Conservation (phyloP, 805 yeast genomes). For the Peterozyma toletana region DNA sequence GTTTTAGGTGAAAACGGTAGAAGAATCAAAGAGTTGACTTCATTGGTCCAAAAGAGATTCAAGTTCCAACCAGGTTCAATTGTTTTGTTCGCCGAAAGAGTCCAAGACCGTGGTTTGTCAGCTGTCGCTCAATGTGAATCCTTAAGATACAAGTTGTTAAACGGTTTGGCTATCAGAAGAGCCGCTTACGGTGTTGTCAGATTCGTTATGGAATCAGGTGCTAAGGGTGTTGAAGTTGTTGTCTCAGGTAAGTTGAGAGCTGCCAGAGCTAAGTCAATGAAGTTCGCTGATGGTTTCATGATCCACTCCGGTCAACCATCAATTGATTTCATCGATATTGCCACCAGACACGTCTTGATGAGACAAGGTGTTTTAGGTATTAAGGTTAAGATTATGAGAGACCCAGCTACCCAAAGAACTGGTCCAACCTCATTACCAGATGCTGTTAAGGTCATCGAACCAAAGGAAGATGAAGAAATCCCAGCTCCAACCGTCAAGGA, state of each 20-base stretch:
- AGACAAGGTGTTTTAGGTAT: conserved; percentile 99
- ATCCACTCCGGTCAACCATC: conserved; percentile 99
- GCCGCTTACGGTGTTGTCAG: conserved; percentile 99
- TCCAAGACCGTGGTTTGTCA: conserved; percentile 98
- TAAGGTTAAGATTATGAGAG: conserved; percentile 99
- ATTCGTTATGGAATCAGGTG: conserved; percentile 99
- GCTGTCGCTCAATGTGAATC: conserved; percentile 99
- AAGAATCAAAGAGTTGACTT: conserved; percentile 98
- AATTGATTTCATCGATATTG: conserved; percentile 95
- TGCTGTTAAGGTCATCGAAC: conserved; percentile 85
- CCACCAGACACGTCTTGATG: conserved; percentile 98
- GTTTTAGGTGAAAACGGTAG: conserved; percentile 99
- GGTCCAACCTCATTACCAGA: conserved; percentile 96
- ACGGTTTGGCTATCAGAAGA: conserved; percentile 99
- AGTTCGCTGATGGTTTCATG: conserved; percentile 99
- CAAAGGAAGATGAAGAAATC: conserved; percentile 86
- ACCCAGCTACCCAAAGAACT: conserved; percentile 78
- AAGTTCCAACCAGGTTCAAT: conserved; percentile 89
- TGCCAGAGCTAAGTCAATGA: conserved; percentile 99
- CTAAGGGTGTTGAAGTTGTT: conserved; percentile 99
- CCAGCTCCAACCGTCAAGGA: conserved; percentile 78
- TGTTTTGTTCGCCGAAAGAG: conserved; percentile 96
- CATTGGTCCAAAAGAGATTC: conserved; percentile 98
- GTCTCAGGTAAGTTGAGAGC: conserved; percentile 99
- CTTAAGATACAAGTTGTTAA: conserved; percentile 93